Evolutionary conservation across 2,329 filamentous ascomycete genomes (phyloP).

Genomic region (Aaosphaeria arxii): DNA sequence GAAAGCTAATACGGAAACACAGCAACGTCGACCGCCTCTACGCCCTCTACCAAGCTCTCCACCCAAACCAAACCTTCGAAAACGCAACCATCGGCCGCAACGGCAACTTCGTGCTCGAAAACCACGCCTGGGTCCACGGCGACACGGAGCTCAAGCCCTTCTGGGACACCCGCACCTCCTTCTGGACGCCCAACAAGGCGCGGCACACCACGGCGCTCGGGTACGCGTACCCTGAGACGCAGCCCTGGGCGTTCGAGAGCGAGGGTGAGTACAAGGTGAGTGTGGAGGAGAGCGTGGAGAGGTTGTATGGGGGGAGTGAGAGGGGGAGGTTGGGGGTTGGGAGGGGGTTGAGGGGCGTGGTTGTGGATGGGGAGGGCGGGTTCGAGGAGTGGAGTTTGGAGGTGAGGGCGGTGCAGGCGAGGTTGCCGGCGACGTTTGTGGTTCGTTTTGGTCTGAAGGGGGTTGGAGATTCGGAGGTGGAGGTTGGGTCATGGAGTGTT

Average conservation of each 20-base stretch:
- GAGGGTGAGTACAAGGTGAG: conserved; percentile 3
- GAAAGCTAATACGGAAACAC: background rate
- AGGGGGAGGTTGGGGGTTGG: background rate
- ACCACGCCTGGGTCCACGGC: background rate
- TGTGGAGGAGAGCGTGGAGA: background rate
- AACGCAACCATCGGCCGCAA: background rate
- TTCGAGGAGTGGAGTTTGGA: background rate
- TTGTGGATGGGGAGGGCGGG: background rate
- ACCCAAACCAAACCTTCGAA: conserved; percentile 6
- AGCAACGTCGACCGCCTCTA: conserved; percentile 9
- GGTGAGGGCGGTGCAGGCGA: background rate
- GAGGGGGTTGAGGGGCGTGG: background rate
- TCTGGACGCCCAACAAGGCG: conserved; percentile 5
- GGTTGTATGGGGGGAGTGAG: background rate
- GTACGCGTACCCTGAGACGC: conserved; percentile 12
- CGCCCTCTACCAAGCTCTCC: conserved; percentile 9
- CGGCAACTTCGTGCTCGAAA: conserved; percentile 5
- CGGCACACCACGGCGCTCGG: conserved; percentile 7
- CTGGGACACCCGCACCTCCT: conserved; percentile 1
- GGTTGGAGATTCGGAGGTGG: background rate
- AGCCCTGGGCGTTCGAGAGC: conserved; percentile 3
- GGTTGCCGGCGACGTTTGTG: background rate
- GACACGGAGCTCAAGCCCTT: conserved; percentile 4
- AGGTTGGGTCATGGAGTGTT: background rate
- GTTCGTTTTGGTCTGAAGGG: background rate